Base-by-base conservation (phyloP, 2,329 filamentous ascomycete genomes). In the Chrysoporthe cubensis region DNA sequence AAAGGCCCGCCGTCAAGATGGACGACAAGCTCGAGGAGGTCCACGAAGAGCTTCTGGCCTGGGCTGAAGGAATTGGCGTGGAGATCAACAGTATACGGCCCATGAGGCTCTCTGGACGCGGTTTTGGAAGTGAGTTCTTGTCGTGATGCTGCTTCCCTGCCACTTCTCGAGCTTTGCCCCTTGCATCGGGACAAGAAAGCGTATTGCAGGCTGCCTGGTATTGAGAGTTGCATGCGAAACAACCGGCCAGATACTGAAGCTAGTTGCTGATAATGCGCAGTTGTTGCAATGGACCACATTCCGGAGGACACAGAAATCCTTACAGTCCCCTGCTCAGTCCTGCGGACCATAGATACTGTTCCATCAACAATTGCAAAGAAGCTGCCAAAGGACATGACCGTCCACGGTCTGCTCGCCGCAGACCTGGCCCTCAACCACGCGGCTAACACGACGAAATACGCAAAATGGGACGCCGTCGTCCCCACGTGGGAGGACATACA, bases 381-480 rank as follows among this genome's bases (percentile, higher is more conserved):
- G 40, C 83, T 91, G 13, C 82, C 85, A 0, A 80, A 82, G 21
- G 82, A 83, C 67, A 84, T 85, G 56, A 86, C 88, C 0, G 84
- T 91, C 32, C 93, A 96, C 73, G 90, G 89, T 40, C 85, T 93
- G 50, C 82, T 96, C 8, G 90, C 93, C n/a, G 84, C 89, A 1
- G 87, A 88, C 68, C 80, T 94, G 9, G 84, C 87, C 5, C 81
- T 90, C 42, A 83, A 88, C 66, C 76, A 77, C 1, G 76, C 81
- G 7, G 73, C 79, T 21, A 77, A 78, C 1, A 76, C 81, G 7
- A 72, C 79, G 16, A 81, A 82, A 34, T 85, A 85, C 71, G 78
- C 79, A 0, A 76, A 81, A 21, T 95, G 91, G 91, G 83, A 85
- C 73, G 84, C 84, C 65, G 86, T 91, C 16, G 89, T 93, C 80